Conservation (phyloP, 2,329 filamentous ascomycete genomes). For the Xylariaceae sp. region DNA sequence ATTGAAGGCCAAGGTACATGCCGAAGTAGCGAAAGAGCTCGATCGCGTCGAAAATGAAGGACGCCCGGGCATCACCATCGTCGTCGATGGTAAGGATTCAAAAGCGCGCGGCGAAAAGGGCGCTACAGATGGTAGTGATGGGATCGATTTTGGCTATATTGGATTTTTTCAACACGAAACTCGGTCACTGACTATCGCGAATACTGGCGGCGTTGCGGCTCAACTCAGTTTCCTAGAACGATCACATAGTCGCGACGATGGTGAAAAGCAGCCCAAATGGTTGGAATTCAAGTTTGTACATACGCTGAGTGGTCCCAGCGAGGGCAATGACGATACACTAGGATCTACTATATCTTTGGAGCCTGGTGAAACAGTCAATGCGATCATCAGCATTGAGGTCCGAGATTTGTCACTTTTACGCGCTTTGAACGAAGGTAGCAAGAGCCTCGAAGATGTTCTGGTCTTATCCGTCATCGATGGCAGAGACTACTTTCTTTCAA, state of each 20-base stretch:
- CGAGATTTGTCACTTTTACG: conserved; percentile 60
- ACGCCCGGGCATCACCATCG: conserved; percentile 74
- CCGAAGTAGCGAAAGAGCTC: conserved; percentile 81
- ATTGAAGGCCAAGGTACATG: conserved; percentile 76
- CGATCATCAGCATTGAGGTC: conserved; percentile 65
- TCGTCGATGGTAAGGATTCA: conserved; percentile 62
- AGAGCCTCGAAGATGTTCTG: conserved; percentile 76
- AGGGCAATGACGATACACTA: conserved; percentile 27
- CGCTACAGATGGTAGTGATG: conserved; percentile 45
- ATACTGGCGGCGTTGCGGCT: conserved; percentile 80
- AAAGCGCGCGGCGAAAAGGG: conserved; percentile 32
- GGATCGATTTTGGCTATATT: conserved; percentile 75
- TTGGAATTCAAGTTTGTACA: conserved; percentile 22
- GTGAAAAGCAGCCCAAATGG: conserved; percentile 25
- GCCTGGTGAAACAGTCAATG: conserved; percentile 77
- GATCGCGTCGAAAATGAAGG: conserved; percentile 91
- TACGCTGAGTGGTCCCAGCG: conserved; percentile 9
- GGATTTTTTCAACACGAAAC: conserved; percentile 63
- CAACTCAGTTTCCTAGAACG: conserved; percentile 76
- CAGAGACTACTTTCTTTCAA: conserved; percentile 84
- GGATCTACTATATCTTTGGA: conserved; percentile 62
- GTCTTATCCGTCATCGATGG: conserved; percentile 80
- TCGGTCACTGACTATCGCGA: conserved; percentile 77
- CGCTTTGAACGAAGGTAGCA: conserved; percentile 64
- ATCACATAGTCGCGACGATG: conserved; percentile 47